Evolutionary conservation across 371 early-diverging fungal genomes (phyloP), one percentile per base, ranked within the genome.

Genomic region (Funneliformis caledonium): DNA sequence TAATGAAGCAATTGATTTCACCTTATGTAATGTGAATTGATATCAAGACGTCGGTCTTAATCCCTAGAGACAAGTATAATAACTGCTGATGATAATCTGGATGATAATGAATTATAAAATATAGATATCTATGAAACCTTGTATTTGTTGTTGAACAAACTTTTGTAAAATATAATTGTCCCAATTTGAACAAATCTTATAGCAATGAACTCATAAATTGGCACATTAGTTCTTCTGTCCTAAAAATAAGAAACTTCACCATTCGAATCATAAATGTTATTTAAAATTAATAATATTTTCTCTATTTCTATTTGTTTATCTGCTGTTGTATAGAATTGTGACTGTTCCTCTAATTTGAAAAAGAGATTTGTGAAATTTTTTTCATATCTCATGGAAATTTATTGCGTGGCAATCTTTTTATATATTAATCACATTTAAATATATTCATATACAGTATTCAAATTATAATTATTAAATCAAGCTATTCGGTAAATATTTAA

Each of bases 1-100:
- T 33, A 82, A 76, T 22, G 67, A 64, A 26, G 81, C 81, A 26
- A 82, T 80, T 26, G 69, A 74, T 48, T 82, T 80, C 10, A 82
- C 70, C 82, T 81, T 82, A 64, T 80, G 81, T 4, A 82, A 50
- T 52, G 80, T 82, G 82, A 37, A 82, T 59, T 1, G 82, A 47
- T 14, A 82, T 68, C 7, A 60, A 60, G 68, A 69, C 31, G 7
- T 68, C 70, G 31, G 16, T 4, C 45, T 45, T 37, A 69, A 33
- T 60, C 48, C 56, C 70, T 77, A 8, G 67, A 60, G 50, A 60
- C 61, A 3, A 61, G 50, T n/a, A 43, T 14, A 14, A 77, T 56
- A 22, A 72, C 62, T 22, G 59, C 22, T 47, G 77, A 69, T 2
- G 81, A 76, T 76, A 81, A 62, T 31, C 81, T 77, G 26, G 81